phyloP scores from a whole-genome alignment of 495 filamentous ascomycete species.

The Aspergillus nanangensis region DNA sequence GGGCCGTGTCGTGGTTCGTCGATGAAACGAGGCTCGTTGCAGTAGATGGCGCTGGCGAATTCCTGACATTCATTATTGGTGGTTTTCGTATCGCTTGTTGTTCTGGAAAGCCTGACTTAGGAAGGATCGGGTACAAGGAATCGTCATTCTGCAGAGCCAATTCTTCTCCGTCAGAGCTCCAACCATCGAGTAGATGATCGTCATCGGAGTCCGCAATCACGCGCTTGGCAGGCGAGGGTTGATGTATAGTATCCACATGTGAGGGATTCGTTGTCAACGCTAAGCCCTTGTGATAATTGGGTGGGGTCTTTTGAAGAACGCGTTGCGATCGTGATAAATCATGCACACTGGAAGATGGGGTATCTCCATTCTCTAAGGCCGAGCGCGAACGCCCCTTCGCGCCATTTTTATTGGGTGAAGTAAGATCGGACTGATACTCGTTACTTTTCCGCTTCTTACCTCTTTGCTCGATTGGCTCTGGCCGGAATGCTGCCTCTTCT shows the following conservation, averaged over 20 bases:
- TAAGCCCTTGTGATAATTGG: too few species aligned
- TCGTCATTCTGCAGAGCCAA: conserved; percentile 18
- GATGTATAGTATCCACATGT: neutral
- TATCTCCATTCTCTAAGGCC: neutral
- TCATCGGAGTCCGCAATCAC: conserved; percentile 41
- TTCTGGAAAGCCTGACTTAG: conserved; percentile 9
- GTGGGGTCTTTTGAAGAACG: too few species aligned
- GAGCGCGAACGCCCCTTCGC: conserved; percentile 20
- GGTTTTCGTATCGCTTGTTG: too few species aligned
- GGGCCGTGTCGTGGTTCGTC: too few species aligned
- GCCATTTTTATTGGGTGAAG: conserved; percentile 26
- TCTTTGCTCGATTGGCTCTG: conserved; percentile 42
- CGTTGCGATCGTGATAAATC: neutral
- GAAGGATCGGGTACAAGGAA: conserved; percentile 28
- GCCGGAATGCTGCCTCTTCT: conserved; percentile 49
- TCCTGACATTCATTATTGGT: too few species aligned
- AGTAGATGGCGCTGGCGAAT: too few species aligned
- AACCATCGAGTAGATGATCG: conserved; percentile 21
- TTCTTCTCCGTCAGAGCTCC: conserved; percentile 9
- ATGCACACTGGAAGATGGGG: neutral
- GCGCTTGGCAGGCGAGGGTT: conserved; percentile 9
- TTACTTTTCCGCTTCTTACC: conserved; percentile 73
- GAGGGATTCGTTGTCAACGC: too few species aligned
- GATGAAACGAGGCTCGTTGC: too few species aligned
- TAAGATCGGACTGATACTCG: conserved; percentile 52